Conservation (phyloP, 2,329 filamentous ascomycete species). For the Botrytis cinerea region DNA sequence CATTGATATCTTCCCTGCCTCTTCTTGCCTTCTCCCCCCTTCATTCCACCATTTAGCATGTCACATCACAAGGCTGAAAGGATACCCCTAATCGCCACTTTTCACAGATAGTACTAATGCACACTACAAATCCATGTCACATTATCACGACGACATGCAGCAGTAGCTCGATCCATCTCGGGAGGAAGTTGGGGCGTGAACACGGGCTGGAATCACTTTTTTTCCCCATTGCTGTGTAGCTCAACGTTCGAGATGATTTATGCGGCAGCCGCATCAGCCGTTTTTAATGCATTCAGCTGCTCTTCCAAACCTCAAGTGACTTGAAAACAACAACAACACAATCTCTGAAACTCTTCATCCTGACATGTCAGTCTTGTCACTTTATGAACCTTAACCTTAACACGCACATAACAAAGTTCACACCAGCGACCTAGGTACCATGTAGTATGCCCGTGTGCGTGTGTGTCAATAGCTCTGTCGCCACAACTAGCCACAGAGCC, state of each 20-base stretch:
- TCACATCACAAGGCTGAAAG: constrained; percentile 2
- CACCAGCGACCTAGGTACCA: background rate
- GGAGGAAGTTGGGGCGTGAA: background rate
- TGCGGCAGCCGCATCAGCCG: background rate
- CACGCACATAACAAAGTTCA: background rate
- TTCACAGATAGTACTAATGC: constrained; percentile 2
- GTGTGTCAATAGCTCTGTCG: background rate
- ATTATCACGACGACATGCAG: constrained; percentile 15
- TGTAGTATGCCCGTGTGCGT: background rate
- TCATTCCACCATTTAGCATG: background rate
- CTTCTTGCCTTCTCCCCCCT: background rate
- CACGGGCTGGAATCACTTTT: background rate
- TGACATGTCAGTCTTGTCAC: background rate
- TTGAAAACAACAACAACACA: background rate
- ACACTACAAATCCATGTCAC: constrained; percentile 11
- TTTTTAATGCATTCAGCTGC: background rate
- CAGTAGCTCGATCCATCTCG: constrained; percentile 1
- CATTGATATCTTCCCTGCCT: background rate
- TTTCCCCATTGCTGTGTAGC: background rate
- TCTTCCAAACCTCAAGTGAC: background rate
- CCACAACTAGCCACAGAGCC: constrained; percentile 4
- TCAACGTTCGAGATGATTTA: background rate
- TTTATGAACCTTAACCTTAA: background rate
- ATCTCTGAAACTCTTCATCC: background rate
- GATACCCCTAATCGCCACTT: background rate